Evolutionary conservation across 768 basidiomycete species (phyloP).

Genomic region (Coprinellus micaceus): DNA sequence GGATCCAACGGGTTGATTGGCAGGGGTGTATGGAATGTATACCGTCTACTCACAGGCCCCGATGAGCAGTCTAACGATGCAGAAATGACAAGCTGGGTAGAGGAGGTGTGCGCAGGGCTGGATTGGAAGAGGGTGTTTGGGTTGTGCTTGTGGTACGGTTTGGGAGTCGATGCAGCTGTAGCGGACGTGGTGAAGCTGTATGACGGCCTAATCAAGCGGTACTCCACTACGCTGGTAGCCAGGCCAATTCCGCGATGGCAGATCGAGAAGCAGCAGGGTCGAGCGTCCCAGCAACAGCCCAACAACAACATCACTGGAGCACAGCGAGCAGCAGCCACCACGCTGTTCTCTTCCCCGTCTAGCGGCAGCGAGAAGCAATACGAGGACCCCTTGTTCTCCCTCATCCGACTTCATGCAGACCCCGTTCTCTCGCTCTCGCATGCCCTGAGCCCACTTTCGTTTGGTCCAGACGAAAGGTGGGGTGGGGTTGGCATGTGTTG

Average conservation of each 20-base stretch:
- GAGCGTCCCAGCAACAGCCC: constrained; percentile 28
- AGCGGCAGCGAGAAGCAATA: constrained; percentile 15
- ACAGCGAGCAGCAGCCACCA: constrained; percentile 4
- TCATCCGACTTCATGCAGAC: constrained; percentile 77
- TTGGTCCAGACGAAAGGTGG: constrained; percentile 72
- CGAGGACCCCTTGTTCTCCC: constrained; percentile 72
- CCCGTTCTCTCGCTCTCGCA: constrained; percentile 66
- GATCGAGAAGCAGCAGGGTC: constrained; percentile 14
- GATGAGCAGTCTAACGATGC: constrained; percentile 53
- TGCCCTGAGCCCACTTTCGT: constrained; percentile 69
- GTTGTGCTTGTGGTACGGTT: constrained; percentile 84
- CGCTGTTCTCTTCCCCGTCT: constrained; percentile 35
- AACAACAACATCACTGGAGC: constrained; percentile 10
- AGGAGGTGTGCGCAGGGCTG: constrained; percentile 60
- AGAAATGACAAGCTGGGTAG: constrained; percentile 41
- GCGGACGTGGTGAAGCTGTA: constrained; percentile 66
- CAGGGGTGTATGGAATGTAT: constrained; percentile 69
- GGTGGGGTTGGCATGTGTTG: constrained; percentile 70
- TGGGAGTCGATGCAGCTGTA: constrained; percentile 66
- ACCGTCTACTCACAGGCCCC: constrained; percentile 77
- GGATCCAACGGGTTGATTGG: constrained; percentile 38
- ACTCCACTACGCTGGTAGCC: constrained; percentile 37
- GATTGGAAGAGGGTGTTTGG: constrained; percentile 97
- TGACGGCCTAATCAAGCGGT: constrained; percentile 36
- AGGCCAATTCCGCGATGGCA: constrained; percentile 59